A percentile compares a stretch with the other conserved stretches of the same genome.
These are phyloP conservation scores for Entomortierella chlamydospora DNA, from an alignment of 192 early-diverging fungal species.

Conservation along the genomic window DNA sequence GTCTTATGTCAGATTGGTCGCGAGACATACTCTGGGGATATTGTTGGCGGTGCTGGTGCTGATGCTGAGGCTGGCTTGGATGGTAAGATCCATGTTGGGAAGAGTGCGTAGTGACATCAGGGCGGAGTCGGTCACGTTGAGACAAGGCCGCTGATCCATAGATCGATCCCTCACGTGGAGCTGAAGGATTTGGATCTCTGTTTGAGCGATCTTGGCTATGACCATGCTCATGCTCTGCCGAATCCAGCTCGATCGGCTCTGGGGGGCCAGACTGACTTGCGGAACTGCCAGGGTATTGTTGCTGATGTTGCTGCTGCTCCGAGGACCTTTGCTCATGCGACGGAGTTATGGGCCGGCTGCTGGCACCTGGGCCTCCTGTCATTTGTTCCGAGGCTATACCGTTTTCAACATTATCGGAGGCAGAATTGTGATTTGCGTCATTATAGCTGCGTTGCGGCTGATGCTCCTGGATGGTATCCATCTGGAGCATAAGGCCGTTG, in stretches of 20 bases:
- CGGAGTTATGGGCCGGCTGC: neutral
- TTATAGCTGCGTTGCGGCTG: conserved; percentile 15
- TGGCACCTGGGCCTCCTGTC: neutral
- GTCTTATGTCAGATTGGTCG: conserved; percentile 20
- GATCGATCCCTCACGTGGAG: neutral
- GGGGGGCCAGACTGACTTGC: neutral
- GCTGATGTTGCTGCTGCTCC: conserved; percentile 12
- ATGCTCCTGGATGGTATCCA: conserved; percentile 52
- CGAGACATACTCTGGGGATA: conserved; percentile 13
- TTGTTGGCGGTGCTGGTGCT: conserved; percentile 16
- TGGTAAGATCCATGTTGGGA: conserved; percentile 25
- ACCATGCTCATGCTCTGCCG: neutral
- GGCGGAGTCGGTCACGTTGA: conserved; percentile 7
- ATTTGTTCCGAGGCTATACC: conserved; percentile 1
- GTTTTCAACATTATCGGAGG: neutral
- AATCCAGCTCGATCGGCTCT: conserved; percentile 6
- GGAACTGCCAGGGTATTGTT: neutral
- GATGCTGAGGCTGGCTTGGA: neutral
- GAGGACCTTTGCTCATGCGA: conserved; percentile 2
- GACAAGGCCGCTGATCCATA: neutral
- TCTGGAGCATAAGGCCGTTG: conserved; percentile 40
- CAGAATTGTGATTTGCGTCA: neutral
- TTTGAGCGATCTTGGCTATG: conserved; percentile 1
- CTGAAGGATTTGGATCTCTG: neutral
- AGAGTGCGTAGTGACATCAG: neutral